phyloP scores from a whole-genome alignment of 768 basidiomycete species.

The Termitomyces sp. region DNA sequence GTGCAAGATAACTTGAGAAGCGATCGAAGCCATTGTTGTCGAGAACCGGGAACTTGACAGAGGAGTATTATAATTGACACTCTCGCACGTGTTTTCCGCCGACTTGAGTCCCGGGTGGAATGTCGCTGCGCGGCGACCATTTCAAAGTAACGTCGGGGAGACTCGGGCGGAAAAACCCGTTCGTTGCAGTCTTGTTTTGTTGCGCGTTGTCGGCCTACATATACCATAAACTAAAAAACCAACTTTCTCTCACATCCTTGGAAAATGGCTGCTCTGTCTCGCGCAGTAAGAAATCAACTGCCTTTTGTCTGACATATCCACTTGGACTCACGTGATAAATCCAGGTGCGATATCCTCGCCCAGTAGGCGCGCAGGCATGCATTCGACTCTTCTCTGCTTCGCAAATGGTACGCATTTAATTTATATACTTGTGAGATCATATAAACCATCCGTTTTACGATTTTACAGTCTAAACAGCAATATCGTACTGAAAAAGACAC shows the following conservation, averaged over 20 bases:
- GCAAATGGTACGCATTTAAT: constrained; percentile 22
- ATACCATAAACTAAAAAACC: neutral
- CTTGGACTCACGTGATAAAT: constrained; percentile 26
- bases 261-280: constrained; percentile 13
- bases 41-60: neutral
- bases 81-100: constrained; percentile 14
- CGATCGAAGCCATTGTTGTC: constrained; percentile 41
- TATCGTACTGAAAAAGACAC: constrained; percentile 88
- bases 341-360: constrained; percentile 22
- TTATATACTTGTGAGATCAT: neutral
- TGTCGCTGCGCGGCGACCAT: neutral
- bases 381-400: constrained; percentile 30
- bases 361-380: constrained; percentile 10
- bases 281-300: constrained; percentile 16
- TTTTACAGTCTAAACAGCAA: constrained; percentile 36
- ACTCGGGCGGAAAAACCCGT: constrained; percentile 21
- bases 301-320: neutral
- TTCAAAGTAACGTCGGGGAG: constrained; percentile 9
- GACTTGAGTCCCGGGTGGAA: constrained; percentile 6
- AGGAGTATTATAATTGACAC: neutral
- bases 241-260: neutral
- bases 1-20: constrained; percentile 81
- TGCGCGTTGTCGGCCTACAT: neutral
- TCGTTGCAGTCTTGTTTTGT: constrained; percentile 7
- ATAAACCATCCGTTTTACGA: constrained; percentile 9